These are phyloP conservation scores for Dactylellina drechsleri DNA, from an alignment of 2,329 filamentous ascomycete genomes.

Conservation along the genomic window DNA sequence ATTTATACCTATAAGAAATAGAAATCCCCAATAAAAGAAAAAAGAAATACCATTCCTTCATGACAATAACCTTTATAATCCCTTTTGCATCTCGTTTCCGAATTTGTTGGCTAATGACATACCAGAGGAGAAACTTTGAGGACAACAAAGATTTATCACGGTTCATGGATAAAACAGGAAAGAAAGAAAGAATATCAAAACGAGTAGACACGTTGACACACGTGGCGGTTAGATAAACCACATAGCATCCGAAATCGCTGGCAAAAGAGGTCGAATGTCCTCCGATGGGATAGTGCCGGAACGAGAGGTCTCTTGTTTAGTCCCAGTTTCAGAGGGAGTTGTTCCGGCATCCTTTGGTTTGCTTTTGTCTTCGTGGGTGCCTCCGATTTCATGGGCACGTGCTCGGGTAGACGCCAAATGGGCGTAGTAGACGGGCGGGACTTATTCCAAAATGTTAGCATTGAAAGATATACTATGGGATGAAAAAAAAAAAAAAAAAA, in stretches of 20 bases:
- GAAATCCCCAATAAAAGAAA: too few species aligned
- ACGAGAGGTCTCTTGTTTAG: constrained; percentile 7
- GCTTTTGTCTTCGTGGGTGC: constrained; percentile 59
- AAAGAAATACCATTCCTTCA: too few species aligned
- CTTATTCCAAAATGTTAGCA: constrained; percentile 55
- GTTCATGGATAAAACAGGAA: background rate
- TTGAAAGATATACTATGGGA: background rate
- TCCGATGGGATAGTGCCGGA: constrained; percentile 4
- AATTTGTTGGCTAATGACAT: background rate
- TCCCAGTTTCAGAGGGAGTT: constrained; percentile 35
- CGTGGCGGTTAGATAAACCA: constrained; percentile 45
- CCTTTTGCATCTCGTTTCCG: too few species aligned
- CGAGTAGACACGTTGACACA: constrained; percentile 2
- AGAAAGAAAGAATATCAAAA: background rate
- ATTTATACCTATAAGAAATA: too few species aligned
- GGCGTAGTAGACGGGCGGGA: constrained; percentile 93
- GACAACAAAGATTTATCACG: background rate
- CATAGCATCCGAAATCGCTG: constrained; percentile 31
- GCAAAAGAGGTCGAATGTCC: constrained; percentile 35
- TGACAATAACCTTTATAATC: too few species aligned
- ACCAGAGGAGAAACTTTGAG: background rate
- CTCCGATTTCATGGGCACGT: constrained; percentile 72
- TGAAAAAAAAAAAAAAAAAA: constrained; percentile 3
- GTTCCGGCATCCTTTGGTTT: constrained; percentile 20
- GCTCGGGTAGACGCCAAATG: constrained; percentile 87